phyloP scores from a whole-genome alignment of 345 rosid genomes.

The Gossypium arboreum region DNA sequence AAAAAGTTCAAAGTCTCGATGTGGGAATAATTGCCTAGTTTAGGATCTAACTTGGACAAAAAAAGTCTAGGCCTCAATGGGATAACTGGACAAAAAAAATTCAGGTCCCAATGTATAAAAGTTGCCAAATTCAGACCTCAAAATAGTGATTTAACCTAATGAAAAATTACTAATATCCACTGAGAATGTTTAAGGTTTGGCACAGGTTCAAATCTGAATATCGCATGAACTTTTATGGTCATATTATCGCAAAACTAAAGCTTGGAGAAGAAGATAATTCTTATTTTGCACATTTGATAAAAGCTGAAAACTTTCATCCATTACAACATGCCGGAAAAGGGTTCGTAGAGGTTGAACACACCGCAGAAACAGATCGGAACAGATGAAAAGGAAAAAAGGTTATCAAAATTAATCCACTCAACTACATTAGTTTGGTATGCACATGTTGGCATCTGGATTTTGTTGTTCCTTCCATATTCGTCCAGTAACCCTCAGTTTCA shows the following conservation, averaged over 20 bases:
- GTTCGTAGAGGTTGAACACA: not conserved
- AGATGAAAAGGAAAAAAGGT: conserved; percentile 9
- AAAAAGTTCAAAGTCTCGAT: too few relatives aligned
- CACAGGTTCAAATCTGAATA: too few relatives aligned
- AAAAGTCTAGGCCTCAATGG: too few relatives aligned
- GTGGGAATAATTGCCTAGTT: too few relatives aligned
- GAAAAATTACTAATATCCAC: too few relatives aligned
- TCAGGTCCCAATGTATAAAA: too few relatives aligned
- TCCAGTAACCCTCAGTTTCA: conserved; percentile 82
- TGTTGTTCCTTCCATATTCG: conserved; percentile 40
- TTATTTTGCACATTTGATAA: conserved; percentile 16
- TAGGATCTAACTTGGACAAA: too few relatives aligned
- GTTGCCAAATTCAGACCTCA: too few relatives aligned
- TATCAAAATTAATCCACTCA: conserved; percentile 29
- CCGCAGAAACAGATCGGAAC: conserved; percentile 22
- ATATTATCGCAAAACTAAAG: not conserved
- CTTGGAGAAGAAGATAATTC: not conserved
- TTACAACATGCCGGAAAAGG: conserved; percentile 24
- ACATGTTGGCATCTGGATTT: conserved; percentile 59
- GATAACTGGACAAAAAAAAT: too few relatives aligned
- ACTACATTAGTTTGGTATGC: conserved; percentile 75
- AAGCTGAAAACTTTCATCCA: conserved; percentile 18
- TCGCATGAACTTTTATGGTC: not conserved
- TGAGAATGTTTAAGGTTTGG: too few relatives aligned
- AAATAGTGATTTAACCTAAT: too few relatives aligned